Percentiles rank a stretch among this genome's conserved stretches.
Conservation (phyloP, 208 protist genomes). For the Trypanosoma caninum region DNA sequence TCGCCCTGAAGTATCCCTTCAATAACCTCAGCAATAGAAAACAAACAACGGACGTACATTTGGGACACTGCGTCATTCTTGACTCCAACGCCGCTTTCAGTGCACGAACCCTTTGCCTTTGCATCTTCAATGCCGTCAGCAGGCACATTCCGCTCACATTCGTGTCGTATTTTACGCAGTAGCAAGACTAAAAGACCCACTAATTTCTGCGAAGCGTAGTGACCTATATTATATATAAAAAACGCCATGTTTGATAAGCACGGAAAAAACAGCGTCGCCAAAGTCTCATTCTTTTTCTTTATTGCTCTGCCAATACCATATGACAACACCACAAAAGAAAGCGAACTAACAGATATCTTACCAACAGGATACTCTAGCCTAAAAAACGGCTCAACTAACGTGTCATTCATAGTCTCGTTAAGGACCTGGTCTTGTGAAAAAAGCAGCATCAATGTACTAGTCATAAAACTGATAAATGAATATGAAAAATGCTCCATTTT, state of each 20-base stretch:
- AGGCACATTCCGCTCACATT: background rate
- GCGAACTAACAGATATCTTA: conserved; percentile 32
- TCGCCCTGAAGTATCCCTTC: conserved; percentile 54
- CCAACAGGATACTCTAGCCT: conserved; percentile 25
- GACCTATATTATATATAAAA: conserved; percentile 68
- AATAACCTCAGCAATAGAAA: conserved; percentile 45
- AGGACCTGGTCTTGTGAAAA: conserved; percentile 68
- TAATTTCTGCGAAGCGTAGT: conserved; percentile 62
- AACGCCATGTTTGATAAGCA: conserved; percentile 61
- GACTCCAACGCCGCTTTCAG: background rate
- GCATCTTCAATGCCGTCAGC: background rate
- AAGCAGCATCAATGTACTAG: conserved; percentile 69
- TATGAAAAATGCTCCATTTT: conserved; percentile 54
- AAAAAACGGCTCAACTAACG: conserved; percentile 27
- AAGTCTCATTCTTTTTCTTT: conserved; percentile 62
- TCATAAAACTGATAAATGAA: conserved; percentile 80
- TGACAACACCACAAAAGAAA: conserved; percentile 44
- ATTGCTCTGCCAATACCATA: conserved; percentile 49
- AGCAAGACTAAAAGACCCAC: conserved; percentile 37
- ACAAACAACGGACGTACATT: conserved; percentile 59
- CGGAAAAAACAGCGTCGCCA: conserved; percentile 58
- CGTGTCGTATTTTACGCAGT: conserved; percentile 46
- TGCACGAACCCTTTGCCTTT: background rate
- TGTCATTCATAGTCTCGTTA: conserved; percentile 48
- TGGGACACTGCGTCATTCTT: conserved; percentile 4